These are phyloP conservation scores for Rhododendron ferrugineum DNA, from an alignment of 148 eudicot species.

Conservation along the genomic window DNA sequence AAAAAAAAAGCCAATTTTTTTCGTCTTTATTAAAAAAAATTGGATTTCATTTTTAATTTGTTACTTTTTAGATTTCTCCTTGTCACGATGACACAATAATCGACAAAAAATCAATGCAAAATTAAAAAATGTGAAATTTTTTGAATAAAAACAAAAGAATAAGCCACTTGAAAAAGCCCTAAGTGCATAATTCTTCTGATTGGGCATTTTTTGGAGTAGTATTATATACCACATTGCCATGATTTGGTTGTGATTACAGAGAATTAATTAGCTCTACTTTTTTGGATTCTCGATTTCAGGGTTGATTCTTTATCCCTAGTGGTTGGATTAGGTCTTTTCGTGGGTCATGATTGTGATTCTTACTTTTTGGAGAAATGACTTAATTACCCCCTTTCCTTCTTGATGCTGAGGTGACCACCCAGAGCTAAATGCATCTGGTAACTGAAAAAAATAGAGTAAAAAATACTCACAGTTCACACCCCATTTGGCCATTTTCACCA, in stretches of 20 bases:
- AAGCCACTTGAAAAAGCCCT: no score
- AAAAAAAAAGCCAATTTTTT: no score
- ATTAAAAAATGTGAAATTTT: no score
- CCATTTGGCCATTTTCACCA: background rate
- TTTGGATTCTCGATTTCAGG: conserved; percentile 9
- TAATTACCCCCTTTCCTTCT: conserved; percentile 12
- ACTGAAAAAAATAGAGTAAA: no score
- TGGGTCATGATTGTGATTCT: conserved; percentile 22
- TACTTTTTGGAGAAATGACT: conserved; percentile 11
- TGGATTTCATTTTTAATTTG: no score
- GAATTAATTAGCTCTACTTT: background rate
- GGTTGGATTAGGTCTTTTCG: conserved; percentile 32
- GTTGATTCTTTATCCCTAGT: conserved; percentile 18
- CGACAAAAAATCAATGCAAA: no score
- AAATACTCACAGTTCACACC: no score
- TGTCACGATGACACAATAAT: no score
- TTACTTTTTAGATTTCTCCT: no score
- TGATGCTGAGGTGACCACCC: conserved; percentile 19
- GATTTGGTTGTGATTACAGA: conserved; percentile 10
- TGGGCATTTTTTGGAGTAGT: background rate
- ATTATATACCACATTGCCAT: conserved; percentile 5
- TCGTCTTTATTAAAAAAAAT: no score
- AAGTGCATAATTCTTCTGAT: background rate
- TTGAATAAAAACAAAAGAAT: no score
- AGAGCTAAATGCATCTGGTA: background rate